phyloP scores from a whole-genome alignment of 345 rosid species.

The Erodium maritimum region DNA sequence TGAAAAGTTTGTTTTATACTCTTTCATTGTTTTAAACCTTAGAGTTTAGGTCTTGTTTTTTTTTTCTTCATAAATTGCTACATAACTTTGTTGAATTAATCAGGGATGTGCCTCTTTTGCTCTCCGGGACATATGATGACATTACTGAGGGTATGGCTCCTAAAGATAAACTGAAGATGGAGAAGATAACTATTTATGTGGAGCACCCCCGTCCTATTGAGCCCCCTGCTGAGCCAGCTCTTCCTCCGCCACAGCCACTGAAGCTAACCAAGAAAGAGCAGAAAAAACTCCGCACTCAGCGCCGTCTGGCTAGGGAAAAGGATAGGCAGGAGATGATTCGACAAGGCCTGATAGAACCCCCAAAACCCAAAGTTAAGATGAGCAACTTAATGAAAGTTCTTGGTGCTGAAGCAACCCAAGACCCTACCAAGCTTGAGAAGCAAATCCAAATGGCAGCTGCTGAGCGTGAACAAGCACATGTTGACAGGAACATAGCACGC shows the following conservation, averaged over 20 bases:
- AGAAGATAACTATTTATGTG: conserved; percentile 62
- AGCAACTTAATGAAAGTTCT: conserved; percentile 96
- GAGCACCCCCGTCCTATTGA: conserved; percentile 94
- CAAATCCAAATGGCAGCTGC: conserved; percentile 92
- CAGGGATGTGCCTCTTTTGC: conserved; percentile 68
- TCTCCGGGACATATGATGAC: conserved; percentile 41
- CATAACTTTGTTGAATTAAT: conserved; percentile 5
- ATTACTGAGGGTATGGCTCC: conserved; percentile 24
- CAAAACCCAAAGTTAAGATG: conserved; percentile 88
- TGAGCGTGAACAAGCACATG: conserved; percentile 97
- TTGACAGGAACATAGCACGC: conserved; percentile 80
- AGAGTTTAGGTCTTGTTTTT: too few species aligned
- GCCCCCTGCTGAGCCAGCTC: conserved; percentile 91
- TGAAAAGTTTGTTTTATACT: neutral
- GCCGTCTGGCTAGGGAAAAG: conserved; percentile 80
- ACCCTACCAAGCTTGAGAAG: conserved; percentile 89
- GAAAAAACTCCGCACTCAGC: conserved; percentile 90
- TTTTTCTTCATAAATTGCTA: too few species aligned
- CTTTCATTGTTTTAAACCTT: conserved; percentile 37
- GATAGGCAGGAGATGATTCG: conserved; percentile 97
- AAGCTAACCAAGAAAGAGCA: conserved; percentile 92
- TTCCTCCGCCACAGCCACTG: conserved; percentile 94
- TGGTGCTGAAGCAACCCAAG: conserved; percentile 97
- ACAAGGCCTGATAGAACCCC: conserved; percentile 89
- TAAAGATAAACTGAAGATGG: conserved; percentile 43